These are phyloP conservation scores for Solanum chilense DNA, from an alignment of 257 asterid species.

Conservation along the genomic window DNA sequence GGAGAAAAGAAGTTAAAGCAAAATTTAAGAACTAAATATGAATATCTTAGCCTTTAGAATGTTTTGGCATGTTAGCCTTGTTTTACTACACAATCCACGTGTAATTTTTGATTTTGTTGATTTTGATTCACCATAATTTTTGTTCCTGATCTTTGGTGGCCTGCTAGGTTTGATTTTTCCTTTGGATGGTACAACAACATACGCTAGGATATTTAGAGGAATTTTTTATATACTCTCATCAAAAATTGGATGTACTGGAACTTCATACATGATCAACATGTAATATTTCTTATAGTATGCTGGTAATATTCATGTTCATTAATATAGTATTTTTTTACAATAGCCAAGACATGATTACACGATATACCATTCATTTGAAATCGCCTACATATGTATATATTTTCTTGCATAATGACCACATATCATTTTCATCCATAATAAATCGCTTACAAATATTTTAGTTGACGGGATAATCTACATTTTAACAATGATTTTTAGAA, in stretches of 20 bases:
- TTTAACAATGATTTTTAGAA: no score
- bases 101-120: not conserved
- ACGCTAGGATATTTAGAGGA: not conserved
- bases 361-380: not conserved
- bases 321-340: not conserved
- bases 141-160: no score
- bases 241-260: no score
- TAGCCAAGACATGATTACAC: not conserved
- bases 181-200: not conserved
- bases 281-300: not conserved
- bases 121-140: not conserved
- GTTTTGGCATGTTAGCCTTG: not conserved
- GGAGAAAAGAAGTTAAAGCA: no score
- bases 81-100: not conserved
- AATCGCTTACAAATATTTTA: no score
- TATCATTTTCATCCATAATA: no score
- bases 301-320: not conserved
- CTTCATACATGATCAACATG: not conserved
- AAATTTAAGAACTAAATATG: no score
- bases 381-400: not conserved
- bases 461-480: no score
- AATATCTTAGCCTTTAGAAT: not conserved
- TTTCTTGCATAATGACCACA: no score
- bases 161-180: not conserved
- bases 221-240: no score